Base-by-base conservation (phyloP, 257 asterid species). In the Paraleonurus japonicus region DNA sequence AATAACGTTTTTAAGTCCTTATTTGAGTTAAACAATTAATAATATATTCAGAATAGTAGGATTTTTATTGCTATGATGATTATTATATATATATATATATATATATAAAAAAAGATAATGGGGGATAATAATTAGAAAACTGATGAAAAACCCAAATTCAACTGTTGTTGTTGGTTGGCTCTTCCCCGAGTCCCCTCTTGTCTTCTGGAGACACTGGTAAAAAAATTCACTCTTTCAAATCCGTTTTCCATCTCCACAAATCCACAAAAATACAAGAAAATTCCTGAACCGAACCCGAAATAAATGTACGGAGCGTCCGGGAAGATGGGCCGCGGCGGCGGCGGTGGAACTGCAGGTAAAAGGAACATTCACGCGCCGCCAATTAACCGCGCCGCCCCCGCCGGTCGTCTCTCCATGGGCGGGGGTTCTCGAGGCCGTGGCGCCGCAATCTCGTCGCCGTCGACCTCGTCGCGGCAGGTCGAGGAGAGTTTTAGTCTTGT, bases 401-500 rank as follows among this genome's bases (percentile, higher is more conserved):
- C 85, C 33, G 78, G 84, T 1, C 89, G 93, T 27, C 77, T 81
- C 11, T 85, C 95, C 64, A 41, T 84, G 81, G 85, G 86, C 76
- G 86, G 90, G 7, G 79, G 79, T 19, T 74, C 83, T 9, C 92
- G 96, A 9, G 84, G 82, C 78, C 91, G 92, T 53, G 83, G 76
- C 22, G 67, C 78, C 43, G 69, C 84, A 5, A 71, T 57, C 0
- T 35, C 87, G 4, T 62, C 88, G 20, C 76, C 83, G 23, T 71
- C 90, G 32, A 47, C 90, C 64, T 61, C 86, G 54, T 69, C 85
- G 26, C 62, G 74, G 82, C 83, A 78, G 77, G 82, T 74, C 61
- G 96, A 89, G 84, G 96, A 89, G 85, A 85, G 83, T 54, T 90
- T 84, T 76, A 87, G 90, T 76, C 96, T 92, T 17, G 87, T 88